Percentiles rank a stretch among this genome's conserved stretches.
Conservation (phyloP, 2,329 filamentous ascomycete species). For the Gliomastix tumulicola region DNA sequence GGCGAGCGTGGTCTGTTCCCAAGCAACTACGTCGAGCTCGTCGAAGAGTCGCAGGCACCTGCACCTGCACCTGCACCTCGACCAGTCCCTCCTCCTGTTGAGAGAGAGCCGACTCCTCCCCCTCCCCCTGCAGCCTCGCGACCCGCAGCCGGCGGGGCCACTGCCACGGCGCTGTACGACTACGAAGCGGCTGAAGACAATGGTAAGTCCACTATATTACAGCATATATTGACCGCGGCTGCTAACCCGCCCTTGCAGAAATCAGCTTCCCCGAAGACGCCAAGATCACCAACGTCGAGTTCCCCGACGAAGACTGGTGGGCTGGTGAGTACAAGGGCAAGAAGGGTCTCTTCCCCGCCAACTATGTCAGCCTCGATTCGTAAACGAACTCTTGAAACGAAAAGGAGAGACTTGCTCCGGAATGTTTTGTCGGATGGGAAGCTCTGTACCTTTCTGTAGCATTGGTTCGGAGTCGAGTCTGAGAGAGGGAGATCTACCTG, state of each 20-base stretch:
- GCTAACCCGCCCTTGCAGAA: conserved; percentile 39
- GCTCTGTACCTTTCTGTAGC: too few relatives aligned
- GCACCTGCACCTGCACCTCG: conserved; percentile 11
- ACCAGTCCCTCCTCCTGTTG: conserved; percentile 25
- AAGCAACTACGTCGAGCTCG: conserved; percentile 90
- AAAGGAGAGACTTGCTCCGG: too few relatives aligned
- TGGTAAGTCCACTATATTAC: conserved; percentile 32
- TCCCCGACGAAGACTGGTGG: conserved; percentile 99
- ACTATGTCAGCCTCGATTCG: conserved; percentile 56
- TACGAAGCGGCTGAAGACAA: conserved; percentile 98
- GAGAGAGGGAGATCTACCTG: too few relatives aligned
- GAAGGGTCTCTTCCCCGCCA: conserved; percentile 75
- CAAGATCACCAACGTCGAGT: conserved; percentile 76
- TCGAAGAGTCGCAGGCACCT: conserved; percentile 46
- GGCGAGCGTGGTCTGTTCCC: conserved; percentile 91
- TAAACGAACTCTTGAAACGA: too few relatives aligned
- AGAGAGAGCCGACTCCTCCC: conserved; percentile 18
- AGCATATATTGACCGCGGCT: background rate
- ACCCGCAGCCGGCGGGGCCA: conserved; percentile 43
- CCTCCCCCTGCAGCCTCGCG: conserved; percentile 27
- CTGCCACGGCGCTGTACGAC: conserved; percentile 83
- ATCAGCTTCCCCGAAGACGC: conserved; percentile 84
- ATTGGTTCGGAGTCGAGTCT: too few relatives aligned
- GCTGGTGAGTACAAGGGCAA: conserved; percentile 77
- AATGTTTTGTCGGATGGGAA: too few relatives aligned